phyloP scores from a whole-genome alignment of 306 rosid species.

The Vigna hirtella region DNA sequence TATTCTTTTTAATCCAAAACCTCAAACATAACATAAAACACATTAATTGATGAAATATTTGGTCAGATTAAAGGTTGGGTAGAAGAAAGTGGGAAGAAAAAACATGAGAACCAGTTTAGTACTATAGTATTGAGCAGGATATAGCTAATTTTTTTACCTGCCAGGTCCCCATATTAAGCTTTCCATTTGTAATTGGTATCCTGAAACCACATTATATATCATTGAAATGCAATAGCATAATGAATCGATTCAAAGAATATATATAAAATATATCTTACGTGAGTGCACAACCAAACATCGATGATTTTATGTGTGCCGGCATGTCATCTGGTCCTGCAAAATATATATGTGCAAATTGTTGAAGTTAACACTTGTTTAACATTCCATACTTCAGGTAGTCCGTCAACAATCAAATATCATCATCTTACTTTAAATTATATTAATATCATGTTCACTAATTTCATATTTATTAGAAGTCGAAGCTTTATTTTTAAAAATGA shows the following conservation, averaged over 20 bases:
- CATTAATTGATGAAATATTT: no score
- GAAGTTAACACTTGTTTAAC: no score
- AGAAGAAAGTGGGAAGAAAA: background rate
- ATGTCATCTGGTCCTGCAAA: constrained; percentile 89
- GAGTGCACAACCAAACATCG: constrained; percentile 87
- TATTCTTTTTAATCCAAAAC: no score
- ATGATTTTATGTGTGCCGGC: constrained; percentile 95
- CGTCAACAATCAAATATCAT: no score
- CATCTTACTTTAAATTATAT: no score
- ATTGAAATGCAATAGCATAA: constrained; percentile 15
- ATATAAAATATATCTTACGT: constrained; percentile 56
- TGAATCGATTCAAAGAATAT: constrained; percentile 25
- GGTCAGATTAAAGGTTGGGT: no score
- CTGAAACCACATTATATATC: constrained; percentile 49
- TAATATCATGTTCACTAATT: no score
- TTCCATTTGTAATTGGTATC: constrained; percentile 89
- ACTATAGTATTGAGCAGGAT: background rate
- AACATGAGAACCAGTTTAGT: background rate
- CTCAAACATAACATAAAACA: no score
- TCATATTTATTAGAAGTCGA: no score
- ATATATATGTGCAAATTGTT: background rate
- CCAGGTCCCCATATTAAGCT: constrained; percentile 96
- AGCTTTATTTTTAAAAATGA: no score
- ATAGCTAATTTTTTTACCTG: constrained; percentile 59
- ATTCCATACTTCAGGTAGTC: no score